Evolutionary conservation across 2,329 filamentous ascomycete genomes (phyloP).

Genomic region (Bipolaris sorokiniana): DNA sequence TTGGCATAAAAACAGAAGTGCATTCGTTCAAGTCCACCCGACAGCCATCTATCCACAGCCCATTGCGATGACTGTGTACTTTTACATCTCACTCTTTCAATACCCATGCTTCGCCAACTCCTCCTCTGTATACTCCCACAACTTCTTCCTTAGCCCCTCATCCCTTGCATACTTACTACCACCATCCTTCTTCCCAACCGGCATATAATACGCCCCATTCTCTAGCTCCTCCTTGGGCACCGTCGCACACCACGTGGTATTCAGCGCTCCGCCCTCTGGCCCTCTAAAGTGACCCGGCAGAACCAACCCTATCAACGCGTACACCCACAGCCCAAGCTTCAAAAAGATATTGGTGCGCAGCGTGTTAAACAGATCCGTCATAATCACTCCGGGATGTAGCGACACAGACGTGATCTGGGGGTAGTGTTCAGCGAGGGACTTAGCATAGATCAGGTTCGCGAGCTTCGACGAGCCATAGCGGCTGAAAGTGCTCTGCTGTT

Average conservation of each 20-base stretch:
- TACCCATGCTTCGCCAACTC: constrained; percentile 44
- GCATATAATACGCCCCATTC: constrained; percentile 53
- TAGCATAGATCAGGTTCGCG: constrained; percentile 57
- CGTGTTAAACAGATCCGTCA: constrained; percentile 51
- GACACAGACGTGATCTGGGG: constrained; percentile 54
- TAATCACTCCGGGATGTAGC: constrained; percentile 58
- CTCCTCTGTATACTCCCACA: constrained; percentile 49
- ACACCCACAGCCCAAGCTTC: constrained; percentile 34
- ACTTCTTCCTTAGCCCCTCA: constrained; percentile 42
- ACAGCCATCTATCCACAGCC: no score
- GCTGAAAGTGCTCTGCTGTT: constrained; percentile 28
- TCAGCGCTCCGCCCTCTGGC: constrained; percentile 47
- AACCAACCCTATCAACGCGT: constrained; percentile 26
- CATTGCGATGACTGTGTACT: background rate
- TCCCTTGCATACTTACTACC: constrained; percentile 38
- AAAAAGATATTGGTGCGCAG: constrained; percentile 35
- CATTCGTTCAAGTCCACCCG: background rate
- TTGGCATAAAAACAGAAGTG: background rate
- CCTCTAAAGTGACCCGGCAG: constrained; percentile 41
- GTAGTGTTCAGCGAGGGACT: constrained; percentile 52
- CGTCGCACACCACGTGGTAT: constrained; percentile 53
- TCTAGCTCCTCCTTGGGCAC: constrained; percentile 41
- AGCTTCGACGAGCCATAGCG: constrained; percentile 60
- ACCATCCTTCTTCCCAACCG: constrained; percentile 34
- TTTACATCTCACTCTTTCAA: constrained; percentile 7